phyloP scores from a whole-genome alignment of 169 alveolate genomes.

The Cryptosporidium canis region DNA sequence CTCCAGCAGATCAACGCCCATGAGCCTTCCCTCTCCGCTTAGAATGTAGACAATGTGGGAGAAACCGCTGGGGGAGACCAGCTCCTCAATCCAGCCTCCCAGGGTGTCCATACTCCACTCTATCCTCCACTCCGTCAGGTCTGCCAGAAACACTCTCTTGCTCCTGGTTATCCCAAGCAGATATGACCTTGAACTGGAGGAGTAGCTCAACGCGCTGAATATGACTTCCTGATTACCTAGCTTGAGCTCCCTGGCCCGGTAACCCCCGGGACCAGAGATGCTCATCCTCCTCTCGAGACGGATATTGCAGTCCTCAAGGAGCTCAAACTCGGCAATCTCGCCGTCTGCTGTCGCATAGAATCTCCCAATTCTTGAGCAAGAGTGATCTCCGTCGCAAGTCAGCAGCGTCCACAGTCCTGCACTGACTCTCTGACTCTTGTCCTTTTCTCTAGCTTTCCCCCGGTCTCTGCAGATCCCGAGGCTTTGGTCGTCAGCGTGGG shows the following conservation, averaged over 20 bases:
- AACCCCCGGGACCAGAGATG: background rate
- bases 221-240: background rate
- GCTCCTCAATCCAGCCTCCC: conserved; percentile 50
- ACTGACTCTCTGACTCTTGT: background rate
- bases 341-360: background rate
- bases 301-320: background rate
- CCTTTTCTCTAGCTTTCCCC: background rate
- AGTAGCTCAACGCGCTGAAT: background rate
- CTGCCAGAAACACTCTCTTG: conserved; percentile 1
- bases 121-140: background rate
- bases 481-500: background rate
- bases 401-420: background rate
- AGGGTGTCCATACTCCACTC: conserved; percentile 23
- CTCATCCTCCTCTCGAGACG: background rate
- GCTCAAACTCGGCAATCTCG: background rate
- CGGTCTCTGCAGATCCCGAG: background rate
- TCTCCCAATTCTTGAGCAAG: background rate
- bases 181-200: background rate
- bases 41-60: conserved; percentile 42
- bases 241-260: background rate
- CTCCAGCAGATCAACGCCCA: conserved; percentile 17
- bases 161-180: conserved; percentile 27
- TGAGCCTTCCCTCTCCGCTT: conserved; percentile 41
- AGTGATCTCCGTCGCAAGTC: background rate
- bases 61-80: conserved; percentile 45